A percentile compares a stretch with the other conserved stretches of the same genome.
Evolutionary conservation across 108 stramenopile species (phyloP).

Genomic region (Nannochloropsis oceanica): DNA sequence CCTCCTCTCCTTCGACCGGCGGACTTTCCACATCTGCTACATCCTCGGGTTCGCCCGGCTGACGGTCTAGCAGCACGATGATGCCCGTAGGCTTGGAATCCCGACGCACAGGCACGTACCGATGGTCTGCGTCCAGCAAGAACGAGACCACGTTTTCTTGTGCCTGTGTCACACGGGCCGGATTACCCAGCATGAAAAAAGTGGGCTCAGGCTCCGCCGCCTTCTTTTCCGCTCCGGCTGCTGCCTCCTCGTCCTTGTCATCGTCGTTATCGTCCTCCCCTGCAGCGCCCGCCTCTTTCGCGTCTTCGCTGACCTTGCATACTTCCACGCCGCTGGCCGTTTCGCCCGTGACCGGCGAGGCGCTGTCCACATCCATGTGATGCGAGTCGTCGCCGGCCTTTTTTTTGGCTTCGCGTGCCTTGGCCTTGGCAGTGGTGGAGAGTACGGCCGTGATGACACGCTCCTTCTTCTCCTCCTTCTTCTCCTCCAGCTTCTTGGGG

Average conservation of each 20-base stretch:
- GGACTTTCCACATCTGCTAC: slow-evolving; percentile 38
- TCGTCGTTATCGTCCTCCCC: slow-evolving; percentile 29
- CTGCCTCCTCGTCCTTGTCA: slow-evolving; percentile 34
- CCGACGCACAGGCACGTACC: slow-evolving; percentile 21
- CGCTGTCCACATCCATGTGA: neutral
- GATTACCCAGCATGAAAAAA: slow-evolving; percentile 38
- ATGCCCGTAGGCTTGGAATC: slow-evolving; percentile 31
- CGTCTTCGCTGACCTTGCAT: neutral
- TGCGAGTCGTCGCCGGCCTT: slow-evolving; percentile 65
- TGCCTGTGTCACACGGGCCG: slow-evolving; percentile 34
- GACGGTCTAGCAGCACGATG: slow-evolving; percentile 36
- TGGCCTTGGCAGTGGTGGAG: slow-evolving; percentile 90
- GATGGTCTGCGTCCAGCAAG: slow-evolving; percentile 15
- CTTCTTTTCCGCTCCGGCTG: slow-evolving; percentile 39
- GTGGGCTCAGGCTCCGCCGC: slow-evolving; percentile 42
- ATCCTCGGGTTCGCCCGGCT: slow-evolving; percentile 37
- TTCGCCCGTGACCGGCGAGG: neutral
- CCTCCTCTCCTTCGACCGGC: slow-evolving; percentile 21
- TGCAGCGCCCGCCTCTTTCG: slow-evolving; percentile 7
- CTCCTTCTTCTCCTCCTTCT: slow-evolving; percentile 96
- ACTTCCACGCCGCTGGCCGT: neutral
- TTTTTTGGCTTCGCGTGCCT: slow-evolving; percentile 76
- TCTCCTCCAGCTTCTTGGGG: slow-evolving; percentile 87
- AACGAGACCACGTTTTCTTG: slow-evolving; percentile 33
- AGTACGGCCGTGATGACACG: slow-evolving; percentile 87